A percentile compares a stretch with the other conserved stretches of the same genome.
These are phyloP conservation scores for Cubamyces lactineus DNA, from an alignment of 768 basidiomycete genomes.

Conservation along the genomic window DNA sequence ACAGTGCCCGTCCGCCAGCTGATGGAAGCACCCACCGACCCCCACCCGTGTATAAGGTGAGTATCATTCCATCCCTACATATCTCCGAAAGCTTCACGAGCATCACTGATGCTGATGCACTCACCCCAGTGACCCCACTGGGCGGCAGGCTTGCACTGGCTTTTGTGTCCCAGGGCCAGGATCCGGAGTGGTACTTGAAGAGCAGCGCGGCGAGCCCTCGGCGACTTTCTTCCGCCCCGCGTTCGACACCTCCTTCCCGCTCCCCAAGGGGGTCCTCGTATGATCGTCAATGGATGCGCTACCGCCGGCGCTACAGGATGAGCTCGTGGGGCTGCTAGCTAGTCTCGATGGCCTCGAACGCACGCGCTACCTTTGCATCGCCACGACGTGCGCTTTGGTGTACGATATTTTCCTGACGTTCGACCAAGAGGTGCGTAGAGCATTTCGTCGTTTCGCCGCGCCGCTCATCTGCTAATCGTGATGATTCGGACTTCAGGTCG, in stretches of 20 bases:
- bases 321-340: slow-evolving; percentile 7
- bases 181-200: slow-evolving; percentile 10
- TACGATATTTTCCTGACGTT: slow-evolving; percentile 24
- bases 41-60: neutral
- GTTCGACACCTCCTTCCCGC: neutral
- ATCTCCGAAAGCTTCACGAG: neutral
- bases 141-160: neutral
- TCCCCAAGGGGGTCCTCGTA: slow-evolving; percentile 7
- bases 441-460: too few relatives aligned
- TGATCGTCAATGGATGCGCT: slow-evolving; percentile 10
- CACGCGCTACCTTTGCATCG: slow-evolving; percentile 18
- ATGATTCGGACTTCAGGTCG: slow-evolving; percentile 6
- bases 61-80: slow-evolving; percentile 12
- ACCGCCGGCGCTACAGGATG: slow-evolving; percentile 13
- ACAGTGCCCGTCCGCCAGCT: neutral
- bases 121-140: neutral
- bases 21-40: neutral
- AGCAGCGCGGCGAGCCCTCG: neutral
- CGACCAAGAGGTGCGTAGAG: slow-evolving; percentile 19
- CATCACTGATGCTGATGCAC: slow-evolving; percentile 17
- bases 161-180: neutral
- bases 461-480: neutral
- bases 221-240: slow-evolving; percentile 5
- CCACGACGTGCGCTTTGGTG: slow-evolving; percentile 8
- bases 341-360: slow-evolving; percentile 14